Percentiles rank a stretch among this genome's conserved stretches.
phyloP scores from a whole-genome alignment of 2,329 filamentous ascomycete species.

The Lachnellula arida region DNA sequence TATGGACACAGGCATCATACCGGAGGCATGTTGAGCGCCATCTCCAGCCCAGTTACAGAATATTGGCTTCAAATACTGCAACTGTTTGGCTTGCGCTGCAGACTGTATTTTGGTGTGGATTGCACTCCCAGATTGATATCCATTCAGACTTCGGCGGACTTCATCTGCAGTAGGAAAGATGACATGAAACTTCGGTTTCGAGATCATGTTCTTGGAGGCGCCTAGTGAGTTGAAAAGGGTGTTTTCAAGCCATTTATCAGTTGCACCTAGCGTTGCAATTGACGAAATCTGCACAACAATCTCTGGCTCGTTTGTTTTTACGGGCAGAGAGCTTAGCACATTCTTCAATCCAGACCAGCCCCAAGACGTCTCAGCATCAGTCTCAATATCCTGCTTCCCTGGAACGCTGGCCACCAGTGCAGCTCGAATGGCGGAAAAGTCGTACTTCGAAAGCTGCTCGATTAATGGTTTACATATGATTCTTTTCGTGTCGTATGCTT shows the following conservation, averaged over 20 bases:
- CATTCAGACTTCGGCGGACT: slow-evolving; percentile 70
- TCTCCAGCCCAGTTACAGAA: slow-evolving; percentile 75
- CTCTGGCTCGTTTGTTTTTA: slow-evolving; percentile 37
- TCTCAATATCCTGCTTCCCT: slow-evolving; percentile 52
- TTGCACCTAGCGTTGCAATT: slow-evolving; percentile 70
- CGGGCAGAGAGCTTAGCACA: slow-evolving; percentile 51
- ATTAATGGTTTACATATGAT: slow-evolving; percentile 51
- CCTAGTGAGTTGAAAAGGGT: slow-evolving; percentile 53
- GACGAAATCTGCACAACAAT: slow-evolving; percentile 70
- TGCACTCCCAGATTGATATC: slow-evolving; percentile 70
- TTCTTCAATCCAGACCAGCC: slow-evolving; percentile 69
- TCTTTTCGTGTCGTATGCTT: slow-evolving; percentile 58
- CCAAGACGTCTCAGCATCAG: slow-evolving; percentile 55
- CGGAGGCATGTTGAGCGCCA: slow-evolving; percentile 18
- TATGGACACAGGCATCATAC: background rate
- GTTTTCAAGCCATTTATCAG: slow-evolving; percentile 66
- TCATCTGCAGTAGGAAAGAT: slow-evolving; percentile 79
- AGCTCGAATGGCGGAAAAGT: slow-evolving; percentile 66
- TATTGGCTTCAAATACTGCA: slow-evolving; percentile 65
- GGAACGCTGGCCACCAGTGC: slow-evolving; percentile 77
- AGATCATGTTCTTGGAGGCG: slow-evolving; percentile 24
- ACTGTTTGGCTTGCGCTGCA: slow-evolving; percentile 65
- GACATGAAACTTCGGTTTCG: slow-evolving; percentile 56
- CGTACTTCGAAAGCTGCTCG: slow-evolving; percentile 53
- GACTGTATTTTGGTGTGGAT: slow-evolving; percentile 79